Conservation (phyloP, 2,329 filamentous ascomycete species). For the Davidsoniella australis region DNA sequence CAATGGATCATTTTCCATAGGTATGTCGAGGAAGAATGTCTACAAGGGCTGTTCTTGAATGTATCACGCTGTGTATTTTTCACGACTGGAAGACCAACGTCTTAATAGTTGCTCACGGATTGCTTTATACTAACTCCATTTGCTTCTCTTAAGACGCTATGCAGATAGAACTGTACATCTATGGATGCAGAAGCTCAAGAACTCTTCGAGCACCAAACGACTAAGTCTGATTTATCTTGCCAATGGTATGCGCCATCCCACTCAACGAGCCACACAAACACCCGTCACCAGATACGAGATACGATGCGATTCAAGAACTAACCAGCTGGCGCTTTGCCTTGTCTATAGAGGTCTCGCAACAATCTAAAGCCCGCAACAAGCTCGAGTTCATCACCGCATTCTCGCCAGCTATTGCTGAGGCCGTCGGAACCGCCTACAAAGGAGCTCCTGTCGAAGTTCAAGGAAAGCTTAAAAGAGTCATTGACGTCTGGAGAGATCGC, state of each 20-base stretch:
- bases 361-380: slow-evolving; percentile 83
- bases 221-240: slow-evolving; percentile 87
- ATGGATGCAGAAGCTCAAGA: slow-evolving; percentile 80
- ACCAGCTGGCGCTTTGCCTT: neutral
- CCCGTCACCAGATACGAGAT: neutral
- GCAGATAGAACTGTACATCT: slow-evolving; percentile 82
- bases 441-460: slow-evolving; percentile 75
- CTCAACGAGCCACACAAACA: neutral
- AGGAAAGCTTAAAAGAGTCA: slow-evolving; percentile 67
- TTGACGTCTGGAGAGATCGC: slow-evolving; percentile 87
- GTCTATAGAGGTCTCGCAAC: slow-evolving; percentile 71
- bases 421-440: slow-evolving; percentile 79
- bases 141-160: slow-evolving; percentile 47
- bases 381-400: slow-evolving; percentile 87
- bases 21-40: slow-evolving; percentile 29
- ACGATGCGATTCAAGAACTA: neutral
- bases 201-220: slow-evolving; percentile 70
- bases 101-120: neutral
- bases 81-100: neutral
- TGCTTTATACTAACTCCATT: slow-evolving; percentile 3
- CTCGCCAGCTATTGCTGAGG: slow-evolving; percentile 80
- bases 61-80: slow-evolving; percentile 2
- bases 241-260: slow-evolving; percentile 47
- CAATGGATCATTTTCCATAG: slow-evolving; percentile 99
- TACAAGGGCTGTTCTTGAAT: neutral